A percentile compares a stretch with the other conserved stretches of the same genome.
Conservation (phyloP, 139 green algal genomes). For the Tetraselmis striata region DNA sequence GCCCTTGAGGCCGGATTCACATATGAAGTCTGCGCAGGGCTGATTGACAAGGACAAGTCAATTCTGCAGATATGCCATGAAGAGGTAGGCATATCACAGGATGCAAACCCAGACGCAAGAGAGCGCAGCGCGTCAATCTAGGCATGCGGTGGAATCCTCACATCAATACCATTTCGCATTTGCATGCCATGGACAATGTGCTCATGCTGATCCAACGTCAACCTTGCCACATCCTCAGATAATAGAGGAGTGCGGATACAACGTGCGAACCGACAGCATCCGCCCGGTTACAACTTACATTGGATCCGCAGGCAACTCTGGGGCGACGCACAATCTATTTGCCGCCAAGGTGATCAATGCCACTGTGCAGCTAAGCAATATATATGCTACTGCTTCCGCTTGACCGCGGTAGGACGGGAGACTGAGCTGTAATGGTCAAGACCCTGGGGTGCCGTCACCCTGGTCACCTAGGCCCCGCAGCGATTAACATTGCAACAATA, state of each 20-base stretch:
- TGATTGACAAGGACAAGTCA: background rate
- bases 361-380: background rate
- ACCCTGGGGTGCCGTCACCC: background rate
- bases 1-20: background rate
- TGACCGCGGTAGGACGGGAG: too few species aligned
- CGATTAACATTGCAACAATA: too few species aligned
- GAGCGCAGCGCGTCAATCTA: too few species aligned
- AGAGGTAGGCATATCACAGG: background rate
- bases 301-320: background rate
- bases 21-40: background rate
- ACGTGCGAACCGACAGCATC: background rate
- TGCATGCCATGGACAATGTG: too few species aligned
- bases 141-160: too few species aligned
- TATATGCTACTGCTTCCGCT: too few species aligned
- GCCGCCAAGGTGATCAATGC: background rate
- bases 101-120: too few species aligned
- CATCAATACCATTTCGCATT: too few species aligned
- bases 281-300: background rate
- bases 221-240: too few species aligned
- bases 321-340: background rate
- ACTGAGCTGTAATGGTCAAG: background rate
- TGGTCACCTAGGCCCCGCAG: too few species aligned
- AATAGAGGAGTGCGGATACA: background rate
- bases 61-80: background rate
- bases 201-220: too few species aligned